phyloP scores from a whole-genome alignment of 345 rosid species.

The Dipteronia dyeriana region DNA sequence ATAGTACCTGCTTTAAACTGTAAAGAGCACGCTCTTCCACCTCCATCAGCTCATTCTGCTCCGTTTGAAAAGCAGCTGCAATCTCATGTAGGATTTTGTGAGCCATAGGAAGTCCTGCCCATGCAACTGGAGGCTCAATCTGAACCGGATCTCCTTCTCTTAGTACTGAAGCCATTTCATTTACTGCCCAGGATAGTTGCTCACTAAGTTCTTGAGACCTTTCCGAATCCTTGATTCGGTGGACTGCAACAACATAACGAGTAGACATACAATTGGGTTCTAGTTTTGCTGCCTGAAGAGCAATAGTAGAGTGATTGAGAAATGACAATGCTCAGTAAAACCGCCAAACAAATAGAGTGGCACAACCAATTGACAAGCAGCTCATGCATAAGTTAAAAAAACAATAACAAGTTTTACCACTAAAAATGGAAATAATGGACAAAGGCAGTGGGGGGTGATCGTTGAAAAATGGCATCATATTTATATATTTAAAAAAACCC shows the following conservation, averaged over 20 bases:
- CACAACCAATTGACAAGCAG: not conserved
- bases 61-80: conserved; percentile 75
- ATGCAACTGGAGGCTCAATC: conserved; percentile 72
- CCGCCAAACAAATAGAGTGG: not conserved
- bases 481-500: too few species aligned
- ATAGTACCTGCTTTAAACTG: conserved; percentile 83
- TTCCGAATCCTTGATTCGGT: conserved; percentile 90
- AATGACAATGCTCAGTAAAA: conserved; percentile 3
- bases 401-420: conserved; percentile 9
- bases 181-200: conserved; percentile 88
- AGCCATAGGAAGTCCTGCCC: conserved; percentile 96
- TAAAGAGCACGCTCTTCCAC: conserved; percentile 72
- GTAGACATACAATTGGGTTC: conserved; percentile 94
- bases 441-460: not conserved
- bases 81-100: conserved; percentile 91
- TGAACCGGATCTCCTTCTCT: conserved; percentile 91
- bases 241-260: conserved; percentile 91
- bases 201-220: conserved; percentile 91
- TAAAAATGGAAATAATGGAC: not conserved
- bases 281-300: conserved; percentile 80
- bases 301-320: conserved; percentile 13
- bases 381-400: conserved; percentile 14
- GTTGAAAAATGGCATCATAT: too few species aligned
- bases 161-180: conserved; percentile 94
- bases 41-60: conserved; percentile 56